phyloP scores from a whole-genome alignment of 495 filamentous ascomycete genomes.

The Xylaria venustula region DNA sequence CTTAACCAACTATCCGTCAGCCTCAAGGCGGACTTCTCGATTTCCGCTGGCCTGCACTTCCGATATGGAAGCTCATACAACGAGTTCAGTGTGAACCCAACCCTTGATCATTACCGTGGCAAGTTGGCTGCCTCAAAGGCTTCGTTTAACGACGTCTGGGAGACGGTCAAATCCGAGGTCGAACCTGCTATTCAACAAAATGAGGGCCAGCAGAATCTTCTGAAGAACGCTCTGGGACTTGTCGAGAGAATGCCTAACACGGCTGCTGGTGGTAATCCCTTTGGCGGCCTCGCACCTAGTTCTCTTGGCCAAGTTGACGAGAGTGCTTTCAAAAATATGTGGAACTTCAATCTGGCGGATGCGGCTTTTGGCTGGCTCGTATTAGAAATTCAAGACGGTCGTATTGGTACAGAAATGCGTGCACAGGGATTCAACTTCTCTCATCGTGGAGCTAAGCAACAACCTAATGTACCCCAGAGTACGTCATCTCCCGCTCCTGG shows the following conservation, averaged over 20 bases:
- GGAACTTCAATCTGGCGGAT: conserved; percentile 99
- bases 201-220: conserved; percentile 83
- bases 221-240: conserved; percentile 85
- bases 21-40: conserved; percentile 96
- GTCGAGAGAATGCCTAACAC: conserved; percentile 94
- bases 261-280: conserved; percentile 93
- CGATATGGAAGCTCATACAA: conserved; percentile 99
- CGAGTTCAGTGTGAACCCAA: conserved; percentile 98
- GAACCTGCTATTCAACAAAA: conserved; percentile 90
- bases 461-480: conserved; percentile 34
- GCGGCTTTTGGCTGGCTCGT: conserved; percentile 96
- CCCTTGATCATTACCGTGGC: conserved; percentile 95
- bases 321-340: conserved; percentile 99
- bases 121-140: conserved; percentile 99
- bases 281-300: conserved; percentile 76
- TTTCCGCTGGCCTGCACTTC: conserved; percentile 98
- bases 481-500: conserved; percentile 33
- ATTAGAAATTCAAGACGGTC: conserved; percentile 86
- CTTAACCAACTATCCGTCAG: conserved; percentile 97
- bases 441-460: conserved; percentile 70
- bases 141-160: conserved; percentile 99
- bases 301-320: conserved; percentile 89
- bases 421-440: conserved; percentile 99
- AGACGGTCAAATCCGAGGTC: conserved; percentile 94
- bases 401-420: conserved; percentile 97